phyloP scores from a whole-genome alignment of 257 asterid species.

The Ocimum tenuiflorum region DNA sequence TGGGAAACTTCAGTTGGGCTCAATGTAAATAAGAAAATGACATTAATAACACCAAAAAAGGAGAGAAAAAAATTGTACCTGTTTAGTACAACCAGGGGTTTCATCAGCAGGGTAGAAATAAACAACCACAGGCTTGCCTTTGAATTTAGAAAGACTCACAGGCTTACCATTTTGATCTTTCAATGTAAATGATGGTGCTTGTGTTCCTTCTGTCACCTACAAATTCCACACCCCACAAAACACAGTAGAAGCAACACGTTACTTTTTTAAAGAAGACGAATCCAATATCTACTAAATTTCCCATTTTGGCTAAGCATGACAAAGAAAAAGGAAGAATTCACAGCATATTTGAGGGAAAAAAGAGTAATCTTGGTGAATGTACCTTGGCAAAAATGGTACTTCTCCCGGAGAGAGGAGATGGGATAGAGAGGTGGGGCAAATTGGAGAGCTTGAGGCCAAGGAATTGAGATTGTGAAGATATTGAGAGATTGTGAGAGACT shows the following conservation, averaged over 20 bases:
- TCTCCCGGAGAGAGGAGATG: constrained; percentile 34
- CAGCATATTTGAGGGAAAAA: background rate
- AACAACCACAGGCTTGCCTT: constrained; percentile 87
- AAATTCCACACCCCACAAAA: background rate
- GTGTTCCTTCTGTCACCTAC: constrained; percentile 75
- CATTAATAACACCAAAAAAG: background rate
- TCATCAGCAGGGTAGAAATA: constrained; percentile 99
- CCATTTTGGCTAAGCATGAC: background rate
- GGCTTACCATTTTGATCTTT: constrained; percentile 84
- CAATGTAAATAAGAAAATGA: background rate
- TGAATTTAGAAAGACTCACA: constrained; percentile 74
- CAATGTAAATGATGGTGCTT: constrained; percentile 69
- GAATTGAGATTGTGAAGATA: constrained; percentile 60
- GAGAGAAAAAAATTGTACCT: constrained; percentile 34
- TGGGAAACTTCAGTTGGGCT: background rate
- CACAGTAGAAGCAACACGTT: too few relatives aligned
- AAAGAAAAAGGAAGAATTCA: background rate
- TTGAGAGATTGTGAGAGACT: constrained; percentile 36
- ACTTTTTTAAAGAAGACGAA: too few relatives aligned
- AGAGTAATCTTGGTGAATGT: constrained; percentile 27
- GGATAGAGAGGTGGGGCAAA: constrained; percentile 31
- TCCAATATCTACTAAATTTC: background rate
- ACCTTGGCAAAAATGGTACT: constrained; percentile 67
- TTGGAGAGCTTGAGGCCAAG: constrained; percentile 52
- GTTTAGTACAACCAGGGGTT: constrained; percentile 94